Evolutionary conservation across 768 basidiomycete species (phyloP), one percentile per base, ranked within the genome.

Genomic region (Lentinula guzmanii): DNA sequence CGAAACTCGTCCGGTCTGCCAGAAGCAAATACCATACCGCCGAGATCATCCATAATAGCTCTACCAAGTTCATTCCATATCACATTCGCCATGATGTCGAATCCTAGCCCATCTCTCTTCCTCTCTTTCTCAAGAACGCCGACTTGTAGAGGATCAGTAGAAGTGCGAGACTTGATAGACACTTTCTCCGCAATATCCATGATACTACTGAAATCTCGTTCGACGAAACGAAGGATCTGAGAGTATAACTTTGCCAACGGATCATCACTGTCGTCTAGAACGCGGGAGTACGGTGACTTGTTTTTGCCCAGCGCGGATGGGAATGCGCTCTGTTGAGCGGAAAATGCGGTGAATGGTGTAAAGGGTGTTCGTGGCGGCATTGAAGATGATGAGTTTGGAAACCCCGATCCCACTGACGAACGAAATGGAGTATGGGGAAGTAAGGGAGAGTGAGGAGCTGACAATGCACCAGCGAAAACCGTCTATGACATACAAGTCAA

Each of bases 1-100:
- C 92, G 85, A 71, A 98, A 93, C 59, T 95, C 92, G 56, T 89
- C 86, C 10, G 97, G 94, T 59, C 89, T 83, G 13, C 97, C 97
- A 2, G 89, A 90, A n/a, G 95, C 86, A 71, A 98, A 99, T 1
- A 98, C 83, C 7, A 86, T 74, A 21, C 74, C 75, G 0, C 96
- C 95, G 46, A 98, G 75, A 69, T 96, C 93, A 62, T 89, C 86
- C 80, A 91, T 87, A 52, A 99, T 84, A 0, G 91, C 82, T 45
- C 79, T 77, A 1, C 86, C 90, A 18, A 96, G 73, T 73, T 95
- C 93, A 9, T 87, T 87, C 91, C 94, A 96, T 4, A 98, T 77
- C 8, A 96, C 90, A 66, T 91, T 89, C 0, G 89, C 85, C 78
- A 98, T 83, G 57, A 98, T 87, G 63, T 93, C 84, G 70, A 95